Evolutionary conservation across 1,139 yeast species (phyloP), one percentile per base, ranked within the genome.

Genomic region (Candida tetrigidarum): DNA sequence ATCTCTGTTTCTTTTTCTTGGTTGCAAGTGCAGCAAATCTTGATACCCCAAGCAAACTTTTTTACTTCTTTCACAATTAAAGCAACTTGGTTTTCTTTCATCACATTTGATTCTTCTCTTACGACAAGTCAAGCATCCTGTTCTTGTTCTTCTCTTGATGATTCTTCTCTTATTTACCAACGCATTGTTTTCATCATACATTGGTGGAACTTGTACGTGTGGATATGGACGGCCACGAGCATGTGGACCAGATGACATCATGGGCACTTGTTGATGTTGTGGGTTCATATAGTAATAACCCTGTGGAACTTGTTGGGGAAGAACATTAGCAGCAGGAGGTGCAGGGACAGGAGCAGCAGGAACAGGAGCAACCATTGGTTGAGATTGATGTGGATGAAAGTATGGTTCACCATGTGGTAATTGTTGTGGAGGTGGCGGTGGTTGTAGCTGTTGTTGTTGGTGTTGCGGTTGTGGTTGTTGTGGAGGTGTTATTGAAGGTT

Each of bases 111-210:
- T 84, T 49, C 91, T 69, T 56, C 92, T 70, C 55, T 81, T 80
- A 36, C 92, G 71, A 58, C 93, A 86, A 0, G 92, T 86, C 45
- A 84, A 61, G 58, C 93, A 86, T 2, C 93, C 93, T 0, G 92
- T 84, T 60, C 86, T 75, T 3, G 92, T 85, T 56, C 86, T 67
- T 53, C 81, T 62, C 62, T 73, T 72, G 34, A 75, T 72, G 35
- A 70, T 71, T 46, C 75, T 60, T 41, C 78, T 53, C 50, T 71
- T 74, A 57, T 67, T 74, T 47, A 73, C 52, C 51, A 63, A 62
- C 22, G 68, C 69, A 50, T 60, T 60, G 49, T 61, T 72, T 41
- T 65, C 69, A 37, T 67, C 74, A 42, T 51, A 59, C 20, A 33
- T 27, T 16, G 35, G 18, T 11, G n/a, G n/a, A n/a, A n/a, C n/a